Base-by-base conservation (phyloP, 495 filamentous ascomycete genomes). In the Daldinia decipiens region DNA sequence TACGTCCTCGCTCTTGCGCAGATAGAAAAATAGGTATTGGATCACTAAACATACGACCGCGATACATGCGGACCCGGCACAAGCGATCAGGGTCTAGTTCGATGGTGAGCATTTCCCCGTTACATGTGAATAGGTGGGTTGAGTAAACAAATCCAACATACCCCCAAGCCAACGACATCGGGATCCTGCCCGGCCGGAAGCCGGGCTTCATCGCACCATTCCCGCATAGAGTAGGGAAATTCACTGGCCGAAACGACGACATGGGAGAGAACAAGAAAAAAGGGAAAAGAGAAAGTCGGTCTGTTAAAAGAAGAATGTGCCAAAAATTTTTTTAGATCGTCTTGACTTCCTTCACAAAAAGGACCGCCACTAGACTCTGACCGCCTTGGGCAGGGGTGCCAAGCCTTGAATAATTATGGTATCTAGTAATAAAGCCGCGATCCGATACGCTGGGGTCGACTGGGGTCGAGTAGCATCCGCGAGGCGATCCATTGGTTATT, bases 401-500 rank as follows among this genome's bases (percentile, higher is more conserved):
- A 73, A 73, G 70, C 47, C 12, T 65, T 43, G 61, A 38, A 65
- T 55, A 68, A 65, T 58, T 65, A 65, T 65, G 70, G 70, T 54
- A 68, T 68, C 65, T 55, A 68, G 70, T 51, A 43, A 61, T 36
- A 56, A 69, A 55, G 70, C 62, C 55, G 61, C 51, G 53, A 61
- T 73, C 70, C 65, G 70, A 73, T 73, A 73, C 70, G 70, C 70
- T 73, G 70, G 57, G 29, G 65, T 34, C 52, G 61, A 73, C 65
- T 53, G 57, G 70, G 70, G 70, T 54, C 24, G 43, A 34, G 65
- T 69, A 17, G 47, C 53, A 62, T 43, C 67, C 65, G 70, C 62
- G 39, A 59, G 65, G 57, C 65, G 70, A 68, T 58, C 70, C 56
- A 73, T 65, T 62, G 70, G 70, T n/a, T 45, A 73, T 73, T 73